Conservation (phyloP, 805 yeast genomes). For the Candida pseudoglaebosa region DNA sequence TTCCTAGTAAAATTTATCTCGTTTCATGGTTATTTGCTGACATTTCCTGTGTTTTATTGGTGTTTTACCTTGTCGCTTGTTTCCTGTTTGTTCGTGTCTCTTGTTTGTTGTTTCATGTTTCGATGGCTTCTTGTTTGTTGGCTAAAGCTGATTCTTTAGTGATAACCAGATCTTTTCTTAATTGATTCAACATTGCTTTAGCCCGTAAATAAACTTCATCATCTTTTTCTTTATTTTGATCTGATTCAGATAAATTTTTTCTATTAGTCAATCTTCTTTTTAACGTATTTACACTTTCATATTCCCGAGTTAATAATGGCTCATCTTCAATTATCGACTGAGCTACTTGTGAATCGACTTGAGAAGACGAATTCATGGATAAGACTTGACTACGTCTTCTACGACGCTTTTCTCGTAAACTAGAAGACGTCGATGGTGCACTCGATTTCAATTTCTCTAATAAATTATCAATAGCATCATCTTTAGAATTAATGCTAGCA, state of each 20-base stretch:
- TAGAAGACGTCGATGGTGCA: slow-evolving; percentile 16
- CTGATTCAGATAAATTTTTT: slow-evolving; percentile 13
- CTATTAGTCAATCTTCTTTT: slow-evolving; percentile 37
- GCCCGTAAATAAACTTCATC: slow-evolving; percentile 36
- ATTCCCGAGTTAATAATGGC: slow-evolving; percentile 15
- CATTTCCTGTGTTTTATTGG: no score
- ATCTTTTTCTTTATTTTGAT: slow-evolving; percentile 8
- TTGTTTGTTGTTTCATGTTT: slow-evolving; percentile 3
- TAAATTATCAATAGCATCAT: slow-evolving; percentile 29
- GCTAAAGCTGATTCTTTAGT: background rate
- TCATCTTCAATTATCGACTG: background rate
- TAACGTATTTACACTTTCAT: slow-evolving; percentile 36
- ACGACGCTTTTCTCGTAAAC: slow-evolving; percentile 15
- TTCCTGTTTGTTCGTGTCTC: no score
- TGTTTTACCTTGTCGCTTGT: no score
- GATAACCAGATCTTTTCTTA: slow-evolving; percentile 17
- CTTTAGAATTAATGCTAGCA: slow-evolving; percentile 5
- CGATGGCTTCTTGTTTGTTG: background rate
- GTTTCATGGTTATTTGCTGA: no score
- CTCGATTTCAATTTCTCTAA: slow-evolving; percentile 29
- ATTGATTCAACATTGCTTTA: slow-evolving; percentile 36
- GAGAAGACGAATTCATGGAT: slow-evolving; percentile 30
- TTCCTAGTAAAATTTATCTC: no score
- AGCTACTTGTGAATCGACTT: slow-evolving; percentile 10
- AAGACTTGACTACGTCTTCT: slow-evolving; percentile 29